Evolutionary conservation across 345 rosid genomes (phyloP).

Genomic region (Populus simonii): DNA sequence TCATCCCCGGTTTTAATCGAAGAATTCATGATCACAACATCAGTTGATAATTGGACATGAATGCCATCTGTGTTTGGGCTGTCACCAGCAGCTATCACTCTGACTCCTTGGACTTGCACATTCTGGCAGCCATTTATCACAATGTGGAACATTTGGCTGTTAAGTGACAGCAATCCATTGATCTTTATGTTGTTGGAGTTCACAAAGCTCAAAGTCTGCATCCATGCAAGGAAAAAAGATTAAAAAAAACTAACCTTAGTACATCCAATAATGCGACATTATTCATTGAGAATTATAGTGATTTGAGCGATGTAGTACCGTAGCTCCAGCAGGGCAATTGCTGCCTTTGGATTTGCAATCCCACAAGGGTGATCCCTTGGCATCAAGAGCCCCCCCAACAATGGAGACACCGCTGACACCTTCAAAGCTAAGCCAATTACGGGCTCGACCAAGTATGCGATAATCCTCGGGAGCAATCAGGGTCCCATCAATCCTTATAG

Average conservation of each 20-base stretch:
- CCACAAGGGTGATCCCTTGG: constrained; percentile 13
- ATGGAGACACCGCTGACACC: constrained; percentile 5
- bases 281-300: neutral
- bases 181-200: constrained; percentile 13
- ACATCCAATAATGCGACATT: too few relatives aligned
- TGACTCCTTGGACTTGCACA: neutral
- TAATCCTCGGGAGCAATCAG: constrained; percentile 5
- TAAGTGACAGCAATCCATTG: constrained; percentile 5
- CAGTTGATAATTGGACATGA: constrained; percentile 2
- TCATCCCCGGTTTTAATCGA: constrained; percentile 1
- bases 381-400: constrained; percentile 13
- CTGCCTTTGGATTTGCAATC: neutral
- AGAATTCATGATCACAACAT: neutral
- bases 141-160: constrained; percentile 8
- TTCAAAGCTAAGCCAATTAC: constrained; percentile 1
- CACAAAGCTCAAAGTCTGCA: constrained; percentile 14
- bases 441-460: neutral
- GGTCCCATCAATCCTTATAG: constrained; percentile 9
- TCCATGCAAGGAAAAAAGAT: neutral
- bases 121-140: constrained; percentile 5
- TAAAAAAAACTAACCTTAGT: too few relatives aligned
- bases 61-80: constrained; percentile 16
- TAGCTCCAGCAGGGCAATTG: constrained; percentile 9
- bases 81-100: constrained; percentile 2
- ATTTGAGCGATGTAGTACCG: neutral